Percentiles rank a stretch among this genome's conserved stretches.
These are phyloP conservation scores for Suillus alpinus DNA, from an alignment of 768 basidiomycete species.

Conservation along the genomic window DNA sequence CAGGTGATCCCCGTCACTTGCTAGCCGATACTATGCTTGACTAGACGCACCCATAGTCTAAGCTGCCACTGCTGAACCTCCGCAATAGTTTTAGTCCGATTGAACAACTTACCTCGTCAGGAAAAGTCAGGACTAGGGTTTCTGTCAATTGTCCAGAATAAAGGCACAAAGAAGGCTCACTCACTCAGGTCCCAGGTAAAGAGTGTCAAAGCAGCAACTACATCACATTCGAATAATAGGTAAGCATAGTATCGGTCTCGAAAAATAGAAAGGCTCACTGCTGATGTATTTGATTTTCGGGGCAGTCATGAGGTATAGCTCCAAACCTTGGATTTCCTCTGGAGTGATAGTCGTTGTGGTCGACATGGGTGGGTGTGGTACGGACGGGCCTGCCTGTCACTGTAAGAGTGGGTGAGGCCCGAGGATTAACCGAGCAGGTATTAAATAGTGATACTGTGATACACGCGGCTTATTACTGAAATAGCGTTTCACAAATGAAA, in stretches of 20 bases:
- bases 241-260: neutral
- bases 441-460: neutral
- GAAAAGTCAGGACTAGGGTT: neutral
- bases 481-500: neutral
- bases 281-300: neutral
- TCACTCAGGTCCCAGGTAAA: constrained; percentile 5
- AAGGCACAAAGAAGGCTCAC: neutral
- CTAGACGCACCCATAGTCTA: constrained; percentile 6
- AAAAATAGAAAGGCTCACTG: neutral
- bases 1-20: neutral
- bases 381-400: neutral
- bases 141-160: neutral
- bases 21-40: too few relatives aligned
- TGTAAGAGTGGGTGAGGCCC: neutral
- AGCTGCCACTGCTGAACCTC: neutral
- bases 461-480: neutral
- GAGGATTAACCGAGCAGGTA: neutral
- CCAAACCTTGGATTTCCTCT: neutral
- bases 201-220: constrained; percentile 1
- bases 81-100: too few relatives aligned
- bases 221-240: neutral
- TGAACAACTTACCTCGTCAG: constrained; percentile 1
- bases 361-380: neutral
- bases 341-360: neutral
- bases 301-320: neutral